phyloP scores from a whole-genome alignment of 495 filamentous ascomycete species.

The Schizothecium vesticola region DNA sequence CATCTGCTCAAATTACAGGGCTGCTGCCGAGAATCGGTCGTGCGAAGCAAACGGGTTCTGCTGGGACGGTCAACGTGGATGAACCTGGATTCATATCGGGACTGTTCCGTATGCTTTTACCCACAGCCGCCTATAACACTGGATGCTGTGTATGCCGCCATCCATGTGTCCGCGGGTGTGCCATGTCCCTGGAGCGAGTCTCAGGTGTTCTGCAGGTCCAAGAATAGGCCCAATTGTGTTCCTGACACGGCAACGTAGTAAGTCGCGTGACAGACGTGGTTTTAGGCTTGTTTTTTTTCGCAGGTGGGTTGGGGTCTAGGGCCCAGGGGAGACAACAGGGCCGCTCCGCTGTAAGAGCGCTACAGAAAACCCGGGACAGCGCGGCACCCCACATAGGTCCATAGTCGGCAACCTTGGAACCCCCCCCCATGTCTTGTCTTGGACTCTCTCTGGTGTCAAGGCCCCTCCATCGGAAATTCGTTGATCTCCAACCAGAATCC shows the following conservation, averaged over 20 bases:
- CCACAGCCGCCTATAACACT: neutral
- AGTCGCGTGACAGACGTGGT: neutral
- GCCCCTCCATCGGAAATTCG: neutral
- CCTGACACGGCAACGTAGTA: neutral
- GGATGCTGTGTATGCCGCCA: neutral
- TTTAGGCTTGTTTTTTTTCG: neutral
- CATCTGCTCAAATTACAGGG: neutral
- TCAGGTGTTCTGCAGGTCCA: conserved; percentile 8
- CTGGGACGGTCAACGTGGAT: neutral
- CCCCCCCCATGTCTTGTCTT: neutral
- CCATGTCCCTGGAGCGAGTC: conserved; percentile 1
- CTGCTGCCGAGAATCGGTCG: neutral
- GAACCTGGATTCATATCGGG: neutral
- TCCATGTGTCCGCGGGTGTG: neutral
- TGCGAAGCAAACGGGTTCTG: neutral
- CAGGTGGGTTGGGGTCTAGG: neutral
- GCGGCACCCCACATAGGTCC: neutral
- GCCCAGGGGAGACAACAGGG: too few species aligned
- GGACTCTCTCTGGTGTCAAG: neutral
- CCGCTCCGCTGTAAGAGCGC: neutral
- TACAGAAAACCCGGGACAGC: neutral
- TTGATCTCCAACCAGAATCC: neutral
- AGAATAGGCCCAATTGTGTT: neutral
- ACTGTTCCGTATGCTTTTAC: neutral
- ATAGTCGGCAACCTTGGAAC: neutral